Evolutionary conservation across 345 rosid species (phyloP).

Genomic region (Raphanus sativus): DNA sequence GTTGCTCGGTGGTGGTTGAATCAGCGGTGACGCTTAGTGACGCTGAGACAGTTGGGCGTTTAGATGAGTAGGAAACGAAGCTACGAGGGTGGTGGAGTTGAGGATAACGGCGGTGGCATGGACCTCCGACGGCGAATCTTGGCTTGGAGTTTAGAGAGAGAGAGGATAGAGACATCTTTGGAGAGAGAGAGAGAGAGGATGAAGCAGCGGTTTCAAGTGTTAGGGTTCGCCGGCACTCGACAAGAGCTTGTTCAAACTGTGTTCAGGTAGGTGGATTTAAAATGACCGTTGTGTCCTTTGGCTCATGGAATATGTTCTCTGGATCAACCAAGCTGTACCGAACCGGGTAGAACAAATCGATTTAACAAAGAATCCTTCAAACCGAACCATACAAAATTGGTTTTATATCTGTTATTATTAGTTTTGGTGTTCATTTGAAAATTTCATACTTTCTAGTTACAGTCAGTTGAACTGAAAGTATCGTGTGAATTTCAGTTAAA

Average conservation of each 20-base stretch:
- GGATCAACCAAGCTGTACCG: background rate
- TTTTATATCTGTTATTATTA: background rate
- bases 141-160: conserved; percentile 38
- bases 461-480: background rate
- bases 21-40: conserved; percentile 49
- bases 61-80: conserved; percentile 44
- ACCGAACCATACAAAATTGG: background rate
- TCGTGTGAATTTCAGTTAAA: no score
- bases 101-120: conserved; percentile 26
- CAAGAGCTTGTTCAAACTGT: conserved; percentile 26
- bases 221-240: conserved; percentile 40
- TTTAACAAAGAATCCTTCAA: background rate
- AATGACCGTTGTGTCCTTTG: conserved; percentile 18
- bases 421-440: no score
- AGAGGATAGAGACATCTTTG: conserved; percentile 44
- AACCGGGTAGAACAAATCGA: conserved; percentile 9
- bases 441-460: background rate
- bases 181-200: background rate
- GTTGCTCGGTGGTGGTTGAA: conserved; percentile 42
- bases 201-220: background rate
- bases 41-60: conserved; percentile 39
- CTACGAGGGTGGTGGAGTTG: conserved; percentile 35
- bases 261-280: conserved; percentile 16
- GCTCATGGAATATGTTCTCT: conserved; percentile 7
- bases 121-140: conserved; percentile 24